These are phyloP conservation scores for Corchorus olitorius DNA, from an alignment of 345 rosid genomes.

Conservation along the genomic window DNA sequence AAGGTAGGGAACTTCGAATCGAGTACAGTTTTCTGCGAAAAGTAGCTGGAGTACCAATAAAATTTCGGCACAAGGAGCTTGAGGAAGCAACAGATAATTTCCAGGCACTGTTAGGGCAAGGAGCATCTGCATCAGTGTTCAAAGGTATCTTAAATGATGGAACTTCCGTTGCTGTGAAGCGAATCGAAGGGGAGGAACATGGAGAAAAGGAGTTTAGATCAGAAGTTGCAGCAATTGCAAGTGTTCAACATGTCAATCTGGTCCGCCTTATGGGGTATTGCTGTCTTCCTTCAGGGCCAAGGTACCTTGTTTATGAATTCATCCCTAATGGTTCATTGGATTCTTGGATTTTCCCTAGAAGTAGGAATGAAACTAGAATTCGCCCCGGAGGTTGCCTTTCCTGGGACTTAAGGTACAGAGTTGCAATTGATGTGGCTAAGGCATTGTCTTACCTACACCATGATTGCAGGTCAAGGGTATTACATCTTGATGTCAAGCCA, in stretches of 20 bases:
- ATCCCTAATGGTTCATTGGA: constrained; percentile 67
- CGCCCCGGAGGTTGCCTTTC: constrained; percentile 61
- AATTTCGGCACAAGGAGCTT: constrained; percentile 60
- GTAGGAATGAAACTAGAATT: constrained; percentile 15
- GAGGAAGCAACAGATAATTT: constrained; percentile 84
- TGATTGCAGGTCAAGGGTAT: constrained; percentile 64
- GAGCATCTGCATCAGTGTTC: constrained; percentile 66
- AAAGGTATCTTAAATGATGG: constrained; percentile 64
- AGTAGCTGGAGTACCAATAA: constrained; percentile 81
- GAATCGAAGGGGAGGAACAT: constrained; percentile 59
- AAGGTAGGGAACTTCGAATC: constrained; percentile 71
- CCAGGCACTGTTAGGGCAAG: constrained; percentile 52
- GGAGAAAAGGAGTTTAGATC: constrained; percentile 67
- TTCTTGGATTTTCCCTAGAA: constrained; percentile 58
- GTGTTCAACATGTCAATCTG: constrained; percentile 69
- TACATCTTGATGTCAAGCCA: constrained; percentile 73
- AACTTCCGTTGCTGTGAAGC: constrained; percentile 61
- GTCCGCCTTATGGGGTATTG: constrained; percentile 70
- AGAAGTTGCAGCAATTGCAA: constrained; percentile 72
- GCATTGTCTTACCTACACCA: constrained; percentile 74
- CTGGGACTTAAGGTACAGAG: constrained; percentile 63
- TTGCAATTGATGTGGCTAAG: constrained; percentile 66
- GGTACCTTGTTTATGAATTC: constrained; percentile 63
- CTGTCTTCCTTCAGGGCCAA: constrained; percentile 34
- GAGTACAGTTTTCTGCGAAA: constrained; percentile 84